These are phyloP conservation scores for Penicillium malachiteum DNA, from an alignment of 495 filamentous ascomycete species.

Conservation along the genomic window DNA sequence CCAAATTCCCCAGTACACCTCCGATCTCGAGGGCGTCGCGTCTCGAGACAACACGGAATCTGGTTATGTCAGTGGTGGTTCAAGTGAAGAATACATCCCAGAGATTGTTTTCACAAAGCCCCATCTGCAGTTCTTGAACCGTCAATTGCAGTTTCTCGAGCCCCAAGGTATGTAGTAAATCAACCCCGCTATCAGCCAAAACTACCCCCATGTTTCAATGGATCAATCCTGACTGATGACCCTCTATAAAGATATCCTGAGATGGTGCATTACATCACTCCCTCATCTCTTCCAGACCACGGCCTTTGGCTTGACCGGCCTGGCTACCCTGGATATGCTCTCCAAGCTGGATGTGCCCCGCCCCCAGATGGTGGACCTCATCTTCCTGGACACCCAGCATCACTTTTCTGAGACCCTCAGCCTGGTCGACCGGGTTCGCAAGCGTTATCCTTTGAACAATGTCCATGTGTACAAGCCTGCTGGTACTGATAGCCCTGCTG, in stretches of 20 bases:
- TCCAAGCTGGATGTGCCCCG: slow-evolving; percentile 75
- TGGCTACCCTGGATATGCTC: slow-evolving; percentile 93
- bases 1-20: slow-evolving; percentile 42
- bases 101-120: slow-evolving; percentile 83
- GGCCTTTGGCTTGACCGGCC: slow-evolving; percentile 92
- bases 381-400: slow-evolving; percentile 96
- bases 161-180: slow-evolving; percentile 56
- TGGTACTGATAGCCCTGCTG: slow-evolving; percentile 61
- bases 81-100: slow-evolving; percentile 64
- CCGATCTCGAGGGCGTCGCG: slow-evolving; percentile 39
- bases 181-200: slow-evolving; percentile 10
- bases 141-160: slow-evolving; percentile 78
- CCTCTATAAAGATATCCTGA: slow-evolving; percentile 66
- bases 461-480: slow-evolving; percentile 88
- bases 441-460: slow-evolving; percentile 71
- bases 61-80: slow-evolving; percentile 78
- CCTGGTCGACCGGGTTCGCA: slow-evolving; percentile 75
- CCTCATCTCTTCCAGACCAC: slow-evolving; percentile 94
- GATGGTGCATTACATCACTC: slow-evolving; percentile 87
- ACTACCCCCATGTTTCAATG: neutral
- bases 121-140: slow-evolving; percentile 88
- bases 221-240: slow-evolving; percentile 22
- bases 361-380: slow-evolving; percentile 72
- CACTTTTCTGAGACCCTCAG: slow-evolving; percentile 90
- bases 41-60: slow-evolving; percentile 63